These are phyloP conservation scores for Metschnikowia aberdeeniae DNA, from an alignment of 805 yeast species.

Conservation along the genomic window DNA sequence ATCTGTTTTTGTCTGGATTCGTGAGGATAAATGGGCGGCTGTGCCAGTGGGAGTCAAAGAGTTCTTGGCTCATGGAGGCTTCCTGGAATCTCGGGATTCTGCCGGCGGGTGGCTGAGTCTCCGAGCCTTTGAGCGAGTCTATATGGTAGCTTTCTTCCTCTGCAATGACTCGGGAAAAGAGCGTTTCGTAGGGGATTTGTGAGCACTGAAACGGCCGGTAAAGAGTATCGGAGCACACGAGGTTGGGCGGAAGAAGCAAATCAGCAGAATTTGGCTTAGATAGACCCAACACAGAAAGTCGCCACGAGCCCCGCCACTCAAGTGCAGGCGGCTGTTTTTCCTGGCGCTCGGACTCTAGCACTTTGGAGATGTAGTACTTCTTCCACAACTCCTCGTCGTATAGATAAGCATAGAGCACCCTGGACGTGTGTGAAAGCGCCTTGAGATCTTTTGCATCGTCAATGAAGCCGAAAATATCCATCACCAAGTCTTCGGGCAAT, in stretches of 20 bases:
- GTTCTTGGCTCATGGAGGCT: constrained; percentile 34
- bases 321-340: constrained; percentile 14
- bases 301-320: constrained; percentile 80
- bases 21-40: constrained; percentile 63
- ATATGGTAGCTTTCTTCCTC: constrained; percentile 39
- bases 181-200: constrained; percentile 53
- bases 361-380: constrained; percentile 38
- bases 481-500: constrained; percentile 62
- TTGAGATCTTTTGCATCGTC: constrained; percentile 46
- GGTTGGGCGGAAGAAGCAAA: constrained; percentile 43
- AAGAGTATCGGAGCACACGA: constrained; percentile 70
- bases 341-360: constrained; percentile 5
- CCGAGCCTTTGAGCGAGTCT: constrained; percentile 14
- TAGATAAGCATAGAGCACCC: constrained; percentile 64
- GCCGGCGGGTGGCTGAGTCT: constrained; percentile 27
- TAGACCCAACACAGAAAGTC: constrained; percentile 51
- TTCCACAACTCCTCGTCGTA: constrained; percentile 85
- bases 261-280: constrained; percentile 37
- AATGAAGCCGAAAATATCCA: constrained; percentile 49
- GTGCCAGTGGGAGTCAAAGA: constrained; percentile 45
- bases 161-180: constrained; percentile 46
- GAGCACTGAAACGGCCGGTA: constrained; percentile 83
- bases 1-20: constrained; percentile 31
- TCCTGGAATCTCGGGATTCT: constrained; percentile 54
- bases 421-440: constrained; percentile 55